These are phyloP conservation scores for Castanea mollissima DNA, from an alignment of 306 rosid genomes.

Conservation along the genomic window DNA sequence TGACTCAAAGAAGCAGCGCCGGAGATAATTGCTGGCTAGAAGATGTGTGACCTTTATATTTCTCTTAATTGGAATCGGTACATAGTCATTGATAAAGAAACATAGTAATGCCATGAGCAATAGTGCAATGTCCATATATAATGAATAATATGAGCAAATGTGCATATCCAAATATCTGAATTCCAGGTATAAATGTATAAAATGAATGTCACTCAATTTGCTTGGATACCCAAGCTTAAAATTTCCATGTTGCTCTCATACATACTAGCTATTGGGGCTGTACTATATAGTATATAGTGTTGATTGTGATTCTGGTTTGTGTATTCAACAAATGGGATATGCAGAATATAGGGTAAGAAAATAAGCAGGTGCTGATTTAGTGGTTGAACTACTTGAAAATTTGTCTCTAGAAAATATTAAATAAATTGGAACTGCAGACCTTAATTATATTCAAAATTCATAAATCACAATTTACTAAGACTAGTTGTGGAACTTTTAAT, in stretches of 20 bases:
- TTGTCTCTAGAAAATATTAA: no score
- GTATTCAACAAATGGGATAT: background rate
- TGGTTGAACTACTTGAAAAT: background rate
- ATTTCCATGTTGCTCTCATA: background rate
- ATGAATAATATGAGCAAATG: background rate
- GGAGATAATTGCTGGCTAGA: background rate
- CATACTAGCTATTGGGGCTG: no score
- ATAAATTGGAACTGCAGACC: no score
- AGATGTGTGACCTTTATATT: background rate
- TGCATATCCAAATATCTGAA: background rate
- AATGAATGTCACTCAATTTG: background rate
- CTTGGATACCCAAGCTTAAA: background rate
- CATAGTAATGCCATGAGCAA: background rate
- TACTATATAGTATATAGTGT: background rate
- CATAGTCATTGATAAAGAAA: background rate
- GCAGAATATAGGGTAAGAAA: background rate
- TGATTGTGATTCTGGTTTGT: background rate
- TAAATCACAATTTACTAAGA: no score
- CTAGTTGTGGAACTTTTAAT: no score
- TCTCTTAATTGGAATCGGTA: background rate
- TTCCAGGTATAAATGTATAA: background rate
- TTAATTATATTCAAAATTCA: no score
- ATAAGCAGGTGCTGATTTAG: background rate
- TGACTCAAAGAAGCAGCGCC: constrained; percentile 56
- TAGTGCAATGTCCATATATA: background rate